phyloP scores from a whole-genome alignment of 441 rosid species.

The Pelargonium citronellum region DNA sequence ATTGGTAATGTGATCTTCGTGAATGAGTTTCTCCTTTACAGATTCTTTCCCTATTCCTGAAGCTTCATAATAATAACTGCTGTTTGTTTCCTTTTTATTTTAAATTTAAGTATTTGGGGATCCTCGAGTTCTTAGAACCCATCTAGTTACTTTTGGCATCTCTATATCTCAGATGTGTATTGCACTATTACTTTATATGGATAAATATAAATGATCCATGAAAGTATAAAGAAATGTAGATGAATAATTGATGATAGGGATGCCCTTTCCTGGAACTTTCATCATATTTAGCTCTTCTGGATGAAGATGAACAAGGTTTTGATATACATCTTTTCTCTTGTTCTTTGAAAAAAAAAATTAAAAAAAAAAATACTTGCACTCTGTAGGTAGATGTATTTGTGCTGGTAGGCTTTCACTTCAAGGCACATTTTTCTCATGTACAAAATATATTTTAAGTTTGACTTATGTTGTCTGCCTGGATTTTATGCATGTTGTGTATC shows the following conservation, averaged over 20 bases:
- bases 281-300: background rate
- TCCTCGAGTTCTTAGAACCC: background rate
- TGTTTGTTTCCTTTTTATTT: background rate
- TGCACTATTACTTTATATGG: background rate
- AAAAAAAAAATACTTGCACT: background rate
- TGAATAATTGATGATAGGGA: background rate
- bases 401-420: background rate
- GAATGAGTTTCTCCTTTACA: background rate
- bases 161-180: background rate
- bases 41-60: background rate
- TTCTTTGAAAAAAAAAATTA: background rate
- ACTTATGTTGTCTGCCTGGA: too few species aligned
- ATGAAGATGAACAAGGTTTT: background rate
- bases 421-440: too few species aligned
- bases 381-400: background rate
- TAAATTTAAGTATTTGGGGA: background rate
- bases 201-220: background rate
- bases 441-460: too few species aligned
- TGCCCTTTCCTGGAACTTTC: background rate
- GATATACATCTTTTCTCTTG: background rate
- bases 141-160: conserved; percentile 5
- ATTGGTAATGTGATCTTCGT: too few species aligned
- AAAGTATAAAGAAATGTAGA: background rate
- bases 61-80: background rate
- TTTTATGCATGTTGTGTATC: too few species aligned